Conservation (phyloP, 228 moss, liverwort and hornwort species). For the Sphagnum magellanicum region DNA sequence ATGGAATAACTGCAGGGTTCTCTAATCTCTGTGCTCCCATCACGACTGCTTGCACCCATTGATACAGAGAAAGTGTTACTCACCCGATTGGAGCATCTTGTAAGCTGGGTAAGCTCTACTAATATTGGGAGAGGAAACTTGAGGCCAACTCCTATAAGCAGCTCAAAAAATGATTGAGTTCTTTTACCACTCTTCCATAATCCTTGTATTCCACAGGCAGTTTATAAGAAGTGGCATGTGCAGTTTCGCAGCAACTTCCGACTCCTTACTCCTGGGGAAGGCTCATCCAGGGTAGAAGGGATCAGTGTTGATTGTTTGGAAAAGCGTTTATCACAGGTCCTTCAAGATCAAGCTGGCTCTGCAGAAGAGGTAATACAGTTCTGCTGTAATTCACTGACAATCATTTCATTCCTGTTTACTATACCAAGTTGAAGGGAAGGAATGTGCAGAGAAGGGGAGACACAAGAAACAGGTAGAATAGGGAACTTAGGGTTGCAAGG, state of each 20-base stretch:
- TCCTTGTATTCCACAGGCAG: not conserved
- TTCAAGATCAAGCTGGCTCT: conserved; percentile 72
- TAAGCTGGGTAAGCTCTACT: conserved; percentile 63
- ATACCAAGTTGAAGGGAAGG: too few relatives aligned
- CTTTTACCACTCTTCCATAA: not conserved
- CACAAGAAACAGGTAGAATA: too few relatives aligned
- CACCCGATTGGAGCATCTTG: conserved; percentile 38
- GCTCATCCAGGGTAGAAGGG: conserved; percentile 29
- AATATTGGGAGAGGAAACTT: too few relatives aligned
- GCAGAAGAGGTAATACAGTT: conserved; percentile 61
- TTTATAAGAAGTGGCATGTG: not conserved
- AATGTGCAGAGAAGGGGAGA: too few relatives aligned
- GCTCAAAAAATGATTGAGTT: too few relatives aligned
- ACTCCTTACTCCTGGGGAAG: conserved; percentile 49
- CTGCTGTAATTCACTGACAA: too few relatives aligned
- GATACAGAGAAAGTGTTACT: conserved; percentile 26
- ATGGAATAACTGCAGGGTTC: conserved; percentile 44
- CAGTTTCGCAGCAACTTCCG: conserved; percentile 70
- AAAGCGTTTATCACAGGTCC: conserved; percentile 33
- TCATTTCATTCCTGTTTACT: too few relatives aligned
- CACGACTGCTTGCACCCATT: conserved; percentile 44
- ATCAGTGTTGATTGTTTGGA: conserved; percentile 22
- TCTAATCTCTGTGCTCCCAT: conserved; percentile 68
- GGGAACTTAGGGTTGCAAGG: too few relatives aligned
- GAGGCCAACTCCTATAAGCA: too few relatives aligned